These are phyloP conservation scores for Epichloe scottii DNA, from an alignment of 2,329 filamentous ascomycete genomes.

Conservation along the genomic window DNA sequence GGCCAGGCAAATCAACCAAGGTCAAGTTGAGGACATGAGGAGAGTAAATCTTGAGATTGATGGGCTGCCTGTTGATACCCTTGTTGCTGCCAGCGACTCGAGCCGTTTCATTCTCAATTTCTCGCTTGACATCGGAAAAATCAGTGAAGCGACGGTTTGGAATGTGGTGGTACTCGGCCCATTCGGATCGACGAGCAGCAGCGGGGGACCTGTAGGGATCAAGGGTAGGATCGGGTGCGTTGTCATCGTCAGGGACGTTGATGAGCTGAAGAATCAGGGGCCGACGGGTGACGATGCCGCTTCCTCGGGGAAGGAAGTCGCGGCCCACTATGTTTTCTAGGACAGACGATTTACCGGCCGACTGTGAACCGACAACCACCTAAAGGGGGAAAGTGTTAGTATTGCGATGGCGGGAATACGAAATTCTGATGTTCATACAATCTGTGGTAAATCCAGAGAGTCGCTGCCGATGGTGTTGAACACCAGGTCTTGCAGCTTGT, in stretches of 20 bases:
- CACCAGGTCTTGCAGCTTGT: conserved; percentile 95
- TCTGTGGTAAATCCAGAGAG: conserved; percentile 92
- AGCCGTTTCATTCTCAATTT: conserved; percentile 94
- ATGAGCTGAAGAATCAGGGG: conserved; percentile 96
- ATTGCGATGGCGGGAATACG: conserved; percentile 4
- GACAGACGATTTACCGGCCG: conserved; percentile 94
- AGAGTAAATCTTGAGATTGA: conserved; percentile 97
- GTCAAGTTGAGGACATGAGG: conserved; percentile 94
- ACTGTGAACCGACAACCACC: conserved; percentile 98
- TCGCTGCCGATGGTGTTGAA: conserved; percentile 99
- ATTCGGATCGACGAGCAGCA: conserved; percentile 54
- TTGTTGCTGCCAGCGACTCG: conserved; percentile 91
- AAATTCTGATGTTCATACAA: conserved; percentile 47
- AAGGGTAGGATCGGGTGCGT: conserved; percentile 50
- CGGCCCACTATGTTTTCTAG: conserved; percentile 97
- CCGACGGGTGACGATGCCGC: conserved; percentile 88
- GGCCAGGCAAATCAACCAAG: conserved; percentile 83
- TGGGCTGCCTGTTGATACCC: conserved; percentile 92
- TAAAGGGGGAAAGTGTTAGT: conserved; percentile 25
- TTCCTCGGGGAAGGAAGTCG: conserved; percentile 92
- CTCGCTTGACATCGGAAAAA: conserved; percentile 84
- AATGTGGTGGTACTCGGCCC: conserved; percentile 95
- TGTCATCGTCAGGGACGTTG: conserved; percentile 74
- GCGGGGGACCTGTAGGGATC: conserved; percentile 68
- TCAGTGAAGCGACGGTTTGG: conserved; percentile 81